Evolutionary conservation across 192 early-diverging fungal genomes (phyloP).

Genomic region (Coemansia pectinata): DNA sequence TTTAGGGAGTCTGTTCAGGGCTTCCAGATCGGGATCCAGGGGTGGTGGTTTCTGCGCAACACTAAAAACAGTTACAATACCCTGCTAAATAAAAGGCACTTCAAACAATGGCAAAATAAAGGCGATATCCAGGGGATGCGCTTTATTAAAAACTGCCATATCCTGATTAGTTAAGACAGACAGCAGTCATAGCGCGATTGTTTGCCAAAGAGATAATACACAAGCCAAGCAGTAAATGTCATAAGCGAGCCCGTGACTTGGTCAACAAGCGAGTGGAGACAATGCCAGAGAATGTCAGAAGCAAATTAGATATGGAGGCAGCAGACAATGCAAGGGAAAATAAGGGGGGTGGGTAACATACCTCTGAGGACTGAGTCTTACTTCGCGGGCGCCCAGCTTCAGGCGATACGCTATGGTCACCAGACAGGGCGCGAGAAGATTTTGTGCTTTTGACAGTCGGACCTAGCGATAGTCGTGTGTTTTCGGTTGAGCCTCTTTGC

Average conservation of each 20-base stretch:
- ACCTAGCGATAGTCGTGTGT: slow-evolving; percentile 19
- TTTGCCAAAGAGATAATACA: background rate
- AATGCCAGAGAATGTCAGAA: background rate
- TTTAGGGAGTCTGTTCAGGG: slow-evolving; percentile 42
- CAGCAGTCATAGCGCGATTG: background rate
- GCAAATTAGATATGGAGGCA: slow-evolving; percentile 8
- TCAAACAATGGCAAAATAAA: slow-evolving; percentile 1
- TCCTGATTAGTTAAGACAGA: slow-evolving; percentile 6
- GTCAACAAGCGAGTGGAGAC: background rate
- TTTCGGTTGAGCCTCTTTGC: slow-evolving; percentile 6
- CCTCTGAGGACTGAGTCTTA: slow-evolving; percentile 54
- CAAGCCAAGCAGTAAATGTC: background rate
- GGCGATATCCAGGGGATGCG: background rate
- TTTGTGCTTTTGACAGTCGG: slow-evolving; percentile 32
- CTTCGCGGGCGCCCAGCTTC: slow-evolving; percentile 43
- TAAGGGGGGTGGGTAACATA: slow-evolving; percentile 14
- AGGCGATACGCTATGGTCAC: slow-evolving; percentile 17
- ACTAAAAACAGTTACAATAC: slow-evolving; percentile 51
- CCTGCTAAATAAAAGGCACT: slow-evolving; percentile 28
- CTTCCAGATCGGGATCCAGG: slow-evolving; percentile 50
- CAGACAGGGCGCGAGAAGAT: slow-evolving; percentile 42
- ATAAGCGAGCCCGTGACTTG: background rate
- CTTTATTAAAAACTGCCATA: background rate
- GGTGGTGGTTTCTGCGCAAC: slow-evolving; percentile 40
- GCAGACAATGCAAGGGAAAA: background rate